These are phyloP conservation scores for Fusarium gaditjirri DNA, from an alignment of 2,329 filamentous ascomycete genomes.

Conservation along the genomic window DNA sequence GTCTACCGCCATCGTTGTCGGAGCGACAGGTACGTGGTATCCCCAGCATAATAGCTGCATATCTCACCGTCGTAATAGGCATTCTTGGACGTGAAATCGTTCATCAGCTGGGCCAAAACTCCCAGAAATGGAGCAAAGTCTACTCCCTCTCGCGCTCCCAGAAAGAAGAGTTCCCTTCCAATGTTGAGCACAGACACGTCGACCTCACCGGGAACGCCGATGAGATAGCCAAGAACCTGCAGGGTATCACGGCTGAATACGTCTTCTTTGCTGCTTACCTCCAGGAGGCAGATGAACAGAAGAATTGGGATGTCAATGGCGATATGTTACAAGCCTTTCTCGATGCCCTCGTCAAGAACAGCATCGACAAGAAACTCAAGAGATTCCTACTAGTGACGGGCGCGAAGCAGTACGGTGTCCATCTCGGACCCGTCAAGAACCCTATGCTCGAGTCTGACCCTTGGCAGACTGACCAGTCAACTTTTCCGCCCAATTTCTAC, in stretches of 20 bases:
- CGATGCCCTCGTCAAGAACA: not conserved
- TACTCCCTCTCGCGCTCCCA: conserved; percentile 7
- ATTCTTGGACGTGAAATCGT: conserved; percentile 13
- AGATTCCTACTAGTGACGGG: not conserved
- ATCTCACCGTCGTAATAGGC: not conserved
- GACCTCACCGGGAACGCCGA: conserved; percentile 9
- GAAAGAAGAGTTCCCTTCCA: conserved; percentile 14
- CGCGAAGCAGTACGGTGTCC: conserved; percentile 12
- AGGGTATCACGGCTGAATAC: conserved; percentile 1
- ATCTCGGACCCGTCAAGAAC: conserved; percentile 10
- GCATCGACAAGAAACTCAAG: not conserved
- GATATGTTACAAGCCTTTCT: conserved; percentile 12
- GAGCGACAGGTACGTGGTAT: not conserved
- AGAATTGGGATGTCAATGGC: conserved; percentile 7
- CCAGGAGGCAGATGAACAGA: not conserved
- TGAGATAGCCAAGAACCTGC: not conserved
- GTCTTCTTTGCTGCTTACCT: conserved; percentile 18
- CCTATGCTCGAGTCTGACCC: conserved; percentile 9
- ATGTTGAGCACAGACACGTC: conserved; percentile 6
- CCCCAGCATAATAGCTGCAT: fast-evolving
- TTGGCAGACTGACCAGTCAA: not conserved
- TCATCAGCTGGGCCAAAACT: not conserved
- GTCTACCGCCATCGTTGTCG: conserved; percentile 11
- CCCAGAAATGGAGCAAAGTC: conserved; percentile 4
- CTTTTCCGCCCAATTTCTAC: conserved; percentile 21